phyloP scores from a whole-genome alignment of 2,329 filamentous ascomycete species.

The Fonsecaea multimorphosa region DNA sequence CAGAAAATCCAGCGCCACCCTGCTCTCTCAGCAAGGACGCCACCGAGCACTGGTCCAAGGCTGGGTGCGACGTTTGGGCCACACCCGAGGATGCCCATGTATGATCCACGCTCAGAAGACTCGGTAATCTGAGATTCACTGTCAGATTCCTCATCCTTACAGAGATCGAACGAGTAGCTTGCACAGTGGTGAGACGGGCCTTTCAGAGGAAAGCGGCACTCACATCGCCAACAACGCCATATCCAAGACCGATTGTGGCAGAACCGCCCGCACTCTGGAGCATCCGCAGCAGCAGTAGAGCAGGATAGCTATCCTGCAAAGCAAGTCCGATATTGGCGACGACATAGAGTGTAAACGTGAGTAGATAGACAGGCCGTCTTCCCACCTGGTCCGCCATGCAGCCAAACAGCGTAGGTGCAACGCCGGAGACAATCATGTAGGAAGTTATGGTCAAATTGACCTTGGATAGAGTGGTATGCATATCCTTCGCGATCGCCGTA shows the following conservation, averaged over 20 bases:
- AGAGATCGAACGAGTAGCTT: not conserved
- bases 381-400: constrained; percentile 44
- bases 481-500: constrained; percentile 10
- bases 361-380: constrained; percentile 43
- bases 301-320: constrained; percentile 46
- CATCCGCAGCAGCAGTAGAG: constrained; percentile 49
- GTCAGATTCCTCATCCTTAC: not conserved
- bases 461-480: constrained; percentile 22
- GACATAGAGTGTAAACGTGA: constrained; percentile 44
- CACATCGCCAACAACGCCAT: constrained; percentile 52
- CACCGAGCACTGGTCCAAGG: constrained; percentile 52
- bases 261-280: constrained; percentile 54
- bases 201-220: not conserved
- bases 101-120: constrained; percentile 51
- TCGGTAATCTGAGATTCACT: constrained; percentile 28
- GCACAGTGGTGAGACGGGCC: not conserved
- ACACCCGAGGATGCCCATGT: constrained; percentile 55
- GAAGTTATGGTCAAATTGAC: constrained; percentile 34
- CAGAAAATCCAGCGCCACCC: constrained; percentile 54
- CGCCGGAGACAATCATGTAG: constrained; percentile 35
- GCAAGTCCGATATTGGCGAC: constrained; percentile 51
- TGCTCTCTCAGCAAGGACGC: constrained; percentile 45
- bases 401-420: constrained; percentile 44
- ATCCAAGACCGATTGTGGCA: constrained; percentile 52
- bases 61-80: constrained; percentile 52